A percentile compares a stretch with the other conserved stretches of the same genome.
Conservation (phyloP, 768 basidiomycete species). For the Podaxis rugospora region DNA sequence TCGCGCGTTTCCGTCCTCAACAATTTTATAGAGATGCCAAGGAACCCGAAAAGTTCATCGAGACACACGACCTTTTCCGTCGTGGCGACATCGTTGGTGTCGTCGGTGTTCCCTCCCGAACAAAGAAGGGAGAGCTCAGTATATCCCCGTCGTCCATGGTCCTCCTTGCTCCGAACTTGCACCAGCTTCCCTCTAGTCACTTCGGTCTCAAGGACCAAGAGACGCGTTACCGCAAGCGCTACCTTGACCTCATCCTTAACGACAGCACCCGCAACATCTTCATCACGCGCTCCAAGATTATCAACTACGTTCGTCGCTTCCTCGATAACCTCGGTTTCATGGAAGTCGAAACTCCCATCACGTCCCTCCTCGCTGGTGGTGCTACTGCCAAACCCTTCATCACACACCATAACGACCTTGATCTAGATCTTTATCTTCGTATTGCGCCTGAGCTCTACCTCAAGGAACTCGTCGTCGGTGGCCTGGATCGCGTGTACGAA, state of each 20-base stretch:
- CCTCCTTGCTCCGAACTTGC: conserved; percentile 93
- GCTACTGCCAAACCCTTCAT: conserved; percentile 99
- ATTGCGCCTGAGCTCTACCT: conserved; percentile 97
- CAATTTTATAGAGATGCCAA: conserved; percentile 48
- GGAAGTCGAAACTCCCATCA: conserved; percentile 99
- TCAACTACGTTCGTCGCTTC: conserved; percentile 92
- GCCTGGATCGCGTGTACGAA: conserved; percentile 96
- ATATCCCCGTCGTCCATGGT: conserved; percentile 77
- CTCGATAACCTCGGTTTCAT: conserved; percentile 90
- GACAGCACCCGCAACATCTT: conserved; percentile 87
- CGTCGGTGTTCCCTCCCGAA: conserved; percentile 81
- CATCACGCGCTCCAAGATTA: conserved; percentile 80
- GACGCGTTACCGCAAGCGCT: conserved; percentile 96
- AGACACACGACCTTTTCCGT: conserved; percentile 81
- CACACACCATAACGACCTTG: conserved; percentile 98
- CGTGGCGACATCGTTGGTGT: conserved; percentile 97
- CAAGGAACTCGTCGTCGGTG: conserved; percentile 96
- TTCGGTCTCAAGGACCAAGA: conserved; percentile 98
- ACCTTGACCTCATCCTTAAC: conserved; percentile 96
- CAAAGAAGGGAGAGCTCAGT: conserved; percentile 93
- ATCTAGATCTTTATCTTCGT: conserved; percentile 94
- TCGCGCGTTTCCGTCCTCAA: background rate
- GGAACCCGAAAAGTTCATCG: conserved; percentile 59
- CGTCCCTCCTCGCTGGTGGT: conserved; percentile 92
- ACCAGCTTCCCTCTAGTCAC: conserved; percentile 89